Percentiles rank a stretch among this genome's conserved stretches.
phyloP scores from a whole-genome alignment of 768 basidiomycete species.

The Lactifluus echinatus region DNA sequence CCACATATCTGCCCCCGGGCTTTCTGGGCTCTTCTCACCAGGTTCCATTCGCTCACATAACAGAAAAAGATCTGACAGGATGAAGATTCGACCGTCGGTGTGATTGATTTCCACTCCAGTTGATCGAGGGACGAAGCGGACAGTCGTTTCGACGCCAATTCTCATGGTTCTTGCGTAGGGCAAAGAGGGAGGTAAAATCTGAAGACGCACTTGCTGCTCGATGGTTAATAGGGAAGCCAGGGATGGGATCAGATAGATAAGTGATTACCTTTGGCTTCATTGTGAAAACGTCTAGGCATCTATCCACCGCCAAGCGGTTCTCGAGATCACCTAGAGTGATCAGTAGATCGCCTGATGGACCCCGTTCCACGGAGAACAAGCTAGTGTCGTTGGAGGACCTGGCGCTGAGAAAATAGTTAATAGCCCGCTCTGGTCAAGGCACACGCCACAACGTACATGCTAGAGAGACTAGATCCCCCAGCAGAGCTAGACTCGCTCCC shows the following conservation, averaged over 20 bases:
- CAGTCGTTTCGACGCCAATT: constrained; percentile 56
- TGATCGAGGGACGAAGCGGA: constrained; percentile 69
- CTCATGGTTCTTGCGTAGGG: constrained; percentile 74
- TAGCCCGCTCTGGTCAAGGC: neutral
- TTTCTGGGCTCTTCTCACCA: constrained; percentile 44
- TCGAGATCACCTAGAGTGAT: constrained; percentile 74
- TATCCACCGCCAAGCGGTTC: constrained; percentile 61
- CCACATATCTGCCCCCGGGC: constrained; percentile 71
- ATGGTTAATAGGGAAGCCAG: neutral
- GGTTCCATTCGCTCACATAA: constrained; percentile 76
- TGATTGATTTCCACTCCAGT: constrained; percentile 73
- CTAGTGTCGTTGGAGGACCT: constrained; percentile 53
- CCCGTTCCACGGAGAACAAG: constrained; percentile 43
- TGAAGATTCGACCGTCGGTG: constrained; percentile 68
- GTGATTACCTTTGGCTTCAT: constrained; percentile 84
- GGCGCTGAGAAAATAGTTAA: constrained; percentile 33
- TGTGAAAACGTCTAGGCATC: constrained; percentile 88
- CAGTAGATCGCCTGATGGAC: constrained; percentile 42
- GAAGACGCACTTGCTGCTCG: constrained; percentile 79
- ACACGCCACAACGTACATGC: constrained; percentile 37
- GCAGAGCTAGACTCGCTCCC: constrained; percentile 45
- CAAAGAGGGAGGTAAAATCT: constrained; percentile 75
- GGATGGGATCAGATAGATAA: constrained; percentile 13
- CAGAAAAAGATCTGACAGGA: constrained; percentile 89
- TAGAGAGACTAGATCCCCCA: constrained; percentile 42